Conservation (phyloP, 2,329 filamentous ascomycete species). For the Cercospora citrullina region DNA sequence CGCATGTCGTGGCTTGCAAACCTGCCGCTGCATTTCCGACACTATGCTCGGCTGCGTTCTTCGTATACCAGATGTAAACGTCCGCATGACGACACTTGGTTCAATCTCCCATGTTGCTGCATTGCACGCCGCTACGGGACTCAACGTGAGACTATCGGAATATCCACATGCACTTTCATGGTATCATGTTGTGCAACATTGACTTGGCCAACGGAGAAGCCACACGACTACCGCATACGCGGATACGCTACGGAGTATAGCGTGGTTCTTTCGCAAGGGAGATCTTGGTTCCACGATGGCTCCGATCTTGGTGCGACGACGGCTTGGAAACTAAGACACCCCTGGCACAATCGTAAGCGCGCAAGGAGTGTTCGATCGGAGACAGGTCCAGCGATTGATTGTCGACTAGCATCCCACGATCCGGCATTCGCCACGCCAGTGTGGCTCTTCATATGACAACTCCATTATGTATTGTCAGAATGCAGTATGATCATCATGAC, state of each 20-base stretch:
- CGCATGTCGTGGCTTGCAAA: not conserved
- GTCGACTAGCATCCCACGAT: not conserved
- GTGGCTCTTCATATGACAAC: not conserved
- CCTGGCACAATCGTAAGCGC: slow-evolving; percentile 1
- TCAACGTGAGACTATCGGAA: slow-evolving; percentile 1
- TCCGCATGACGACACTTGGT: slow-evolving; percentile 1
- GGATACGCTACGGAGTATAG: slow-evolving; percentile 3
- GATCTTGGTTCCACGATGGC: not conserved
- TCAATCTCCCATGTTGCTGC: not conserved
- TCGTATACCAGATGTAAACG: not conserved
- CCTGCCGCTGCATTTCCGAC: not conserved
- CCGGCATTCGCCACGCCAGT: not conserved
- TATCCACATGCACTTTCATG: not conserved
- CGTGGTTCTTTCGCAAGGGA: not conserved
- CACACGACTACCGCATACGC: not conserved
- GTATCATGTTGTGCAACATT: not conserved
- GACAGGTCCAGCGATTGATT: slow-evolving; percentile 4
- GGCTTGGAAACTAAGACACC: not conserved
- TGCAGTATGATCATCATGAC: slow-evolving; percentile 2
- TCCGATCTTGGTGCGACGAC: slow-evolving; percentile 2
- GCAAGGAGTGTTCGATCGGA: slow-evolving; percentile 1
- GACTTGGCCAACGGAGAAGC: not conserved
- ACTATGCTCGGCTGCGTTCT: not conserved
- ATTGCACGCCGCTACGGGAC: not conserved
- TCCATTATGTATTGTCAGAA: not conserved